Conservation (phyloP, 1,139 yeast genomes). For the Zygosaccharomyces sapae region DNA sequence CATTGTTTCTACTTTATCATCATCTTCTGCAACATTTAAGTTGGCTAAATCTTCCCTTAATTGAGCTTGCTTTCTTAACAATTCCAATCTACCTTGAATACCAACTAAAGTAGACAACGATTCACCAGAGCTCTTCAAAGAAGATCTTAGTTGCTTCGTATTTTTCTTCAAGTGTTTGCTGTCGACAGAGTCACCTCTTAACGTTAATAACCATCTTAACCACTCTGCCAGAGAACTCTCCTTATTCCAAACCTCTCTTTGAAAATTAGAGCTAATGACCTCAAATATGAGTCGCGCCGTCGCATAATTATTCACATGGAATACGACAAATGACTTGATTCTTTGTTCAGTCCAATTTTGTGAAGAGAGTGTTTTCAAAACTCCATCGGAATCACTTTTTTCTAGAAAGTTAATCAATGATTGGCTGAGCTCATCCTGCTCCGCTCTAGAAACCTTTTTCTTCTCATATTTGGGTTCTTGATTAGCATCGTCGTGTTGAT, state of each 20-base stretch:
- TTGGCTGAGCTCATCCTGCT: conserved; percentile 23
- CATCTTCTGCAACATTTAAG: conserved; percentile 17
- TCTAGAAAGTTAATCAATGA: conserved; percentile 20
- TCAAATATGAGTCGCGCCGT: conserved; percentile 19
- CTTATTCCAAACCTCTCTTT: conserved; percentile 25
- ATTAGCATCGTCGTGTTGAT: conserved; percentile 8
- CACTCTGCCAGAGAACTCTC: conserved; percentile 20
- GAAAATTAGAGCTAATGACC: conserved; percentile 18
- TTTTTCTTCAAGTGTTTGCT: conserved; percentile 25
- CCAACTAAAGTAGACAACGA: conserved; percentile 67
- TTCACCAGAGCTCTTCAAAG: conserved; percentile 28
- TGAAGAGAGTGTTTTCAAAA: conserved; percentile 17
- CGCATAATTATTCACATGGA: conserved; percentile 17
- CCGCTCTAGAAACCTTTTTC: conserved; percentile 23
- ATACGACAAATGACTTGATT: conserved; percentile 25
- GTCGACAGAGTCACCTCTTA: conserved; percentile 19
- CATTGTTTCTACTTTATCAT: conserved; percentile 13
- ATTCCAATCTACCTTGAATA: conserved; percentile 77
- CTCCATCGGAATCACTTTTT: conserved; percentile 11
- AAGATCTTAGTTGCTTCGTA: conserved; percentile 27
- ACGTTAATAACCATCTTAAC: conserved; percentile 32
- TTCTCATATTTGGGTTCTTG: conserved; percentile 12
- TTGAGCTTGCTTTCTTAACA: conserved; percentile 69
- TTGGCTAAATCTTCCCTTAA: conserved; percentile 53
- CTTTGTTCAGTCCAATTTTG: conserved; percentile 28